These are phyloP conservation scores for Cladosporium sp. DNA, from an alignment of 2,329 filamentous ascomycete species.

Conservation along the genomic window DNA sequence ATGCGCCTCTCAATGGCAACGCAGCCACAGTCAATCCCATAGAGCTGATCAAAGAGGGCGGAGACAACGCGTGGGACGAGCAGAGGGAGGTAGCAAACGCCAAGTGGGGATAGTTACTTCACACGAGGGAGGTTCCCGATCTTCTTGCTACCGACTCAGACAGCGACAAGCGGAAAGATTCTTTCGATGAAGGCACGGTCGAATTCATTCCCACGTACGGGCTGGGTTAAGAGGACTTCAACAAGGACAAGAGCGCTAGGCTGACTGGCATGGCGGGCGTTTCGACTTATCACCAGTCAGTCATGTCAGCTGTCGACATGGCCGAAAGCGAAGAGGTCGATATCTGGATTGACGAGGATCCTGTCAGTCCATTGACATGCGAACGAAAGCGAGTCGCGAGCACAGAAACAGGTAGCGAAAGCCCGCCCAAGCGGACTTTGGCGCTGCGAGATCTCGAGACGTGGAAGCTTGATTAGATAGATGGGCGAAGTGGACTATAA, in stretches of 20 bases:
- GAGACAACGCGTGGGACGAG: neutral
- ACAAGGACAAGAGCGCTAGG: neutral
- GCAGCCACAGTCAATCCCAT: neutral
- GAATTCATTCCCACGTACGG: neutral
- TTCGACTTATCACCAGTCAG: neutral
- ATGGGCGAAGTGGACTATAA: neutral
- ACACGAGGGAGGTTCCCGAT: neutral
- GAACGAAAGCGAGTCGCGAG: neutral
- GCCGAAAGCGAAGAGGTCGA: neutral
- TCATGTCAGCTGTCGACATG: neutral
- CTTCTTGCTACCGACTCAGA: neutral
- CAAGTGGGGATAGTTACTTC: conserved; percentile 8
- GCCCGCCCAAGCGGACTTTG: neutral
- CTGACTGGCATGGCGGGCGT: neutral
- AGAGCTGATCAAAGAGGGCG: conserved; percentile 1
- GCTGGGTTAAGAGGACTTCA: too few relatives aligned
- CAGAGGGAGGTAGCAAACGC: conserved; percentile 1
- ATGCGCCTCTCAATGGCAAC: neutral
- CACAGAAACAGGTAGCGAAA: neutral
- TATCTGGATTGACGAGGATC: neutral
- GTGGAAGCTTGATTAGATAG: neutral
- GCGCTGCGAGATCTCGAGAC: neutral
- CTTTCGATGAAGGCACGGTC: neutral
- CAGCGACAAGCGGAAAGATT: neutral
- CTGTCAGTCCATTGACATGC: neutral